Conservation (phyloP, 805 yeast species). For the Hanseniaspora nectarophila region DNA sequence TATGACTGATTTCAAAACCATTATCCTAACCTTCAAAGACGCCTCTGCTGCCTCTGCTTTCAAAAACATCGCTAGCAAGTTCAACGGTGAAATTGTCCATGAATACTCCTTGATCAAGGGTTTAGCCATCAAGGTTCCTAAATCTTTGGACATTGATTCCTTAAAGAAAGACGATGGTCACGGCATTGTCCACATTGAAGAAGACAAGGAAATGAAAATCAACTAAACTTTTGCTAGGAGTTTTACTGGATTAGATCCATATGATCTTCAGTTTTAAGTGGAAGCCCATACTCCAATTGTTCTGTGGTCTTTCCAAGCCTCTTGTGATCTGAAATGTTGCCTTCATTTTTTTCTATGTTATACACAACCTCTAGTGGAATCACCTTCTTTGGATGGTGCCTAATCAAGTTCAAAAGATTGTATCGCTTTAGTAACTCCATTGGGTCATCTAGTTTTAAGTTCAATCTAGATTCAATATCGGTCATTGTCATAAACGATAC, state of each 20-base stretch:
- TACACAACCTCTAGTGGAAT: constrained; percentile 23
- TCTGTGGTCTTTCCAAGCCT: not conserved
- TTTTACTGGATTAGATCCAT: not conserved
- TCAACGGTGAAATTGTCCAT: constrained; percentile 52
- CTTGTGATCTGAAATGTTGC: constrained; percentile 12
- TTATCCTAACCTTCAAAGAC: constrained; percentile 37
- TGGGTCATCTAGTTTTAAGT: constrained; percentile 23
- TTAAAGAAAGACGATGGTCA: constrained; percentile 34
- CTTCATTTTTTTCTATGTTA: constrained; percentile 10
- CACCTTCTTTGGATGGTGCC: constrained; percentile 21
- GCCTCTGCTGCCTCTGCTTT: constrained; percentile 33
- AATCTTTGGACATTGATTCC: constrained; percentile 34
- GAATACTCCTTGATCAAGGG: constrained; percentile 60
- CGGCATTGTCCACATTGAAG: constrained; percentile 50
- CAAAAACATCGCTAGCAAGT: constrained; percentile 37
- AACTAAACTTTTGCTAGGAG: no score
- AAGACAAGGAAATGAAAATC: constrained; percentile 52
- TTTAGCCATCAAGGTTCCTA: constrained; percentile 48
- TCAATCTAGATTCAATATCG: constrained; percentile 31
- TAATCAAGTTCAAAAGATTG: constrained; percentile 19
- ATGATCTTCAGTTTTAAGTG: not conserved
- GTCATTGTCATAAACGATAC: constrained; percentile 38
- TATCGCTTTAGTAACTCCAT: constrained; percentile 18
- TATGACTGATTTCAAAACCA: constrained; percentile 19
- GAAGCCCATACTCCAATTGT: constrained; percentile 12